Evolutionary conservation across 306 rosid species (phyloP).

Genomic region (Sphenostylis stenocarpa): DNA sequence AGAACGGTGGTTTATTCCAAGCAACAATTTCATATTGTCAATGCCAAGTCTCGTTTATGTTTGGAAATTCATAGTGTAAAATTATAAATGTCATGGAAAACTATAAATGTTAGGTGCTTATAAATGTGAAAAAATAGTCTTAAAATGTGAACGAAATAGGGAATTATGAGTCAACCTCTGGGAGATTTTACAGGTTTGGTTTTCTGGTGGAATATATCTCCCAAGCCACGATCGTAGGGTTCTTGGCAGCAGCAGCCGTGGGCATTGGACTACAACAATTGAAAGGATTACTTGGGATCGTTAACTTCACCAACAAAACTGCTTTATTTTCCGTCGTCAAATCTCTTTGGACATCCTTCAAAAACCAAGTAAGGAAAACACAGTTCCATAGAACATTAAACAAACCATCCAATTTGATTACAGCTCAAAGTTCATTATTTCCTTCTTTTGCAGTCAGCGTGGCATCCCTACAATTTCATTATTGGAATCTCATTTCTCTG

Average conservation of each 20-base stretch:
- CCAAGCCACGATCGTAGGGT: constrained; percentile 55
- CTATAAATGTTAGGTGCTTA: too few relatives aligned
- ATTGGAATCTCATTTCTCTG: constrained; percentile 61
- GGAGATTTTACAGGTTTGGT: constrained; percentile 38
- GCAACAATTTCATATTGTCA: not conserved
- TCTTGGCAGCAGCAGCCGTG: constrained; percentile 59
- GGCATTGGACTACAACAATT: constrained; percentile 64
- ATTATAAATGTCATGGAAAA: too few relatives aligned
- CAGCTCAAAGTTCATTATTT: not conserved
- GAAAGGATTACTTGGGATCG: constrained; percentile 54
- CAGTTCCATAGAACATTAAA: not conserved
- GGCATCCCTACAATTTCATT: constrained; percentile 57
- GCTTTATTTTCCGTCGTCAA: constrained; percentile 45
- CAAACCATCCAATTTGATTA: not conserved
- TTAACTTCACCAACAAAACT: constrained; percentile 46
- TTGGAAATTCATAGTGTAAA: too few relatives aligned
- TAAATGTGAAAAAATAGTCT: not conserved
- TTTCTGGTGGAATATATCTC: constrained; percentile 59
- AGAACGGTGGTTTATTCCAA: not conserved
- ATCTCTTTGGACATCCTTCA: constrained; percentile 45
- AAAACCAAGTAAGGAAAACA: constrained; percentile 26
- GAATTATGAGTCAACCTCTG: not conserved
- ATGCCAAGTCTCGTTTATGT: not conserved
- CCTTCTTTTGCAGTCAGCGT: constrained; percentile 38
- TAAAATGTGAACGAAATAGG: too few relatives aligned